Conservation (phyloP, 2,329 filamentous ascomycete genomes). For the Didymella pomorum region DNA sequence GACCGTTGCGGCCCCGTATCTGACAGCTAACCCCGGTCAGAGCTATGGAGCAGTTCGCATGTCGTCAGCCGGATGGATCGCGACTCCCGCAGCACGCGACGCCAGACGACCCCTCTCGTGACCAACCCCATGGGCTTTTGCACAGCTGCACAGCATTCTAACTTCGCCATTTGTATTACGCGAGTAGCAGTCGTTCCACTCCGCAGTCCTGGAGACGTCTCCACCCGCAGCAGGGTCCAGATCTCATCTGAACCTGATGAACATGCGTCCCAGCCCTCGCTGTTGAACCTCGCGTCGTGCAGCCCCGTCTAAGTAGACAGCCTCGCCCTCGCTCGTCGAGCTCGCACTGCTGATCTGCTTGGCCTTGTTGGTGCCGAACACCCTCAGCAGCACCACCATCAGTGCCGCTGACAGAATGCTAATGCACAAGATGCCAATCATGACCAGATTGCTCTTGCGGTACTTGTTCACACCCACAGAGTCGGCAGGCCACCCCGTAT, state of each 20-base stretch:
- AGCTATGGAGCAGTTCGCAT: conserved; percentile 20
- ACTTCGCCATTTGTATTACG: neutral
- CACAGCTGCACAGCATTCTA: conserved; percentile 6
- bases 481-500: conserved; percentile 85
- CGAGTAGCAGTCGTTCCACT: neutral
- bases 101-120: conserved; percentile 19
- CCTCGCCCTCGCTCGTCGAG: conserved; percentile 60
- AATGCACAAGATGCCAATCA: conserved; percentile 82
- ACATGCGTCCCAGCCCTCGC: conserved; percentile 50
- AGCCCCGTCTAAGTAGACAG: conserved; percentile 55
- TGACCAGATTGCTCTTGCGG: conserved; percentile 83
- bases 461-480: conserved; percentile 72
- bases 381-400: conserved; percentile 71
- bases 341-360: conserved; percentile 46
- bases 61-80: conserved; percentile 15
- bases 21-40: conserved; percentile 12
- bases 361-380: conserved; percentile 50
- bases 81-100: conserved; percentile 20
- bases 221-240: conserved; percentile 20
- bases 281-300: conserved; percentile 53
- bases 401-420: conserved; percentile 76
- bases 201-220: conserved; percentile 5
- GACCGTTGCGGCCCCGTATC: neutral
- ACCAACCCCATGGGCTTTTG: conserved; percentile 13
- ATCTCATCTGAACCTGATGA: conserved; percentile 32